Evolutionary conservation across 1,284 basidiomycete species (phyloP), one percentile per base, ranked within the genome.

Genomic region (Cryptococcus sp.): DNA sequence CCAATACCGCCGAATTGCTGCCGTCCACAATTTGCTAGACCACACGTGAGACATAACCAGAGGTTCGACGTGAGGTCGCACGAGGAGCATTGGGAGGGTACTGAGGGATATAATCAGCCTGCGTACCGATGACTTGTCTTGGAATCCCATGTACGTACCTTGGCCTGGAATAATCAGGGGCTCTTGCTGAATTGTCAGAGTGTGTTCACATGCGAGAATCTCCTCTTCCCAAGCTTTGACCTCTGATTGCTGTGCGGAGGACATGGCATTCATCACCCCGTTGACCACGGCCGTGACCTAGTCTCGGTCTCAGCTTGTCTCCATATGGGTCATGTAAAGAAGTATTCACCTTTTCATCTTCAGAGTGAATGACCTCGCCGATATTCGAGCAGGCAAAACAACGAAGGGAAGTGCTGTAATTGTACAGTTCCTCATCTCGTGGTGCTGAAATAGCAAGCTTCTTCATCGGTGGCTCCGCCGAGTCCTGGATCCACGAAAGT

Each of bases 201-300:
- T 90, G 71, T 99, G 95, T 71, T 91, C 87, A 81, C 95, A 99
- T 3, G 90, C 79, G 0, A 83, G 72, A 35, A 97, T 88, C 72
- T 98, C 95, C 77, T 98, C 93, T 72, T 96, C 92, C 95, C 96
- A 99, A 1, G 94, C 91, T 78, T 97, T 90, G 57, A 99, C 91
- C 72, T 98, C 93, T 1, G 88, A 91, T 71, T 93, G 89, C 54
- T 93, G 89, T 0, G 91, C 88, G 0, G 93, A 95, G 0, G 92
- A 92, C 67, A 93, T 82, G 0, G 92, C 87, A 1, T 83, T 82
- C 85, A 96, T 88, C 56, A 96, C 83, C 0, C 85, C 86, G n/a
- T 86, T 81, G 4, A 87, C 81, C 11, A 93, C 81, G 0, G 80
- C 71, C 55, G 84, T 81, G 51, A 86, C 80, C 84, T 87, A 62